Evolutionary conservation across 306 rosid genomes (phyloP).

Genomic region (Dryas alaskensis): DNA sequence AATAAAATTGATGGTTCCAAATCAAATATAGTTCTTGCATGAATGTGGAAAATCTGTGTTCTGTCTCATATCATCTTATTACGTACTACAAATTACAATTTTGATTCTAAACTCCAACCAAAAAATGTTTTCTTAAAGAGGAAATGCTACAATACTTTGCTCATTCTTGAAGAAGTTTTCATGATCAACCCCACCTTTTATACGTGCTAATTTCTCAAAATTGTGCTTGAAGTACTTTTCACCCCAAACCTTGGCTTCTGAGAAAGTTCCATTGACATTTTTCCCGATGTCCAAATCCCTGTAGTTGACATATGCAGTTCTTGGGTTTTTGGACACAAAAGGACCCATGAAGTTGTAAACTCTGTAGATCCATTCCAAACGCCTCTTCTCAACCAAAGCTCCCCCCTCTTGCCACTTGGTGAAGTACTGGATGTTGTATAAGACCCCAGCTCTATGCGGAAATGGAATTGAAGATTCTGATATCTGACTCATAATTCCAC

Average conservation of each 20-base stretch:
- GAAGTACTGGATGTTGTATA: conserved; percentile 12
- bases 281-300: conserved; percentile 14
- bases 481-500: conserved; percentile 29
- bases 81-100: neutral
- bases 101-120: neutral
- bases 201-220: neutral
- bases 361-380: conserved; percentile 4
- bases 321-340: conserved; percentile 13
- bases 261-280: neutral
- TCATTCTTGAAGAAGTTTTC: conserved; percentile 10
- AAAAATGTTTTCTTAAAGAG: neutral
- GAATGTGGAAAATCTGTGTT: too few relatives aligned
- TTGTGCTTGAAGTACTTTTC: conserved; percentile 9
- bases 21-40: too few relatives aligned
- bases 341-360: conserved; percentile 6
- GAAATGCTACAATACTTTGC: conserved; percentile 2
- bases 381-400: neutral
- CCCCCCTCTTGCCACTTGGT: neutral
- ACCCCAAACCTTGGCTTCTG: conserved; percentile 12
- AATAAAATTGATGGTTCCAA: too few relatives aligned
- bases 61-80: too few relatives aligned
- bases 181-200: neutral
- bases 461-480: conserved; percentile 20
- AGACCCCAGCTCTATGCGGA: neutral
- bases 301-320: conserved; percentile 14